Conservation (phyloP, 768 basidiomycete genomes). For the Suillus bovinus region DNA sequence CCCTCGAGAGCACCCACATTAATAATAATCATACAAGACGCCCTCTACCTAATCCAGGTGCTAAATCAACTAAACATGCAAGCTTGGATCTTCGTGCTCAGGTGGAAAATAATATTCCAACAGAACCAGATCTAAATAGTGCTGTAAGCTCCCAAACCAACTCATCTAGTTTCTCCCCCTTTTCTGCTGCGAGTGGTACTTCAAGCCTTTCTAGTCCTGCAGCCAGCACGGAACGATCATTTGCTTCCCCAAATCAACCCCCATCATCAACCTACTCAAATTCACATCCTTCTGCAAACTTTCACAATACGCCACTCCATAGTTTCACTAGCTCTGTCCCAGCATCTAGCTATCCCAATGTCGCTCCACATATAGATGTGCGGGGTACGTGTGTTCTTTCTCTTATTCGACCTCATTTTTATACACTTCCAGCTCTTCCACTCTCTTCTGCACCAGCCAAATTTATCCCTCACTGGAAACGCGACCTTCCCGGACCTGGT, state of each 20-base stretch:
- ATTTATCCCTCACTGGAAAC: slow-evolving; percentile 47
- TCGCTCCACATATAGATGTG: not conserved
- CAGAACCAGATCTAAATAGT: not conserved
- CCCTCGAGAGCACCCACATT: slow-evolving; percentile 15
- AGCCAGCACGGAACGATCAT: not conserved
- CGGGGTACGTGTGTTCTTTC: not conserved
- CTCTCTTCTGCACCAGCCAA: slow-evolving; percentile 24
- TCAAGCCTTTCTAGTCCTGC: not conserved
- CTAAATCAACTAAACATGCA: slow-evolving; percentile 19
- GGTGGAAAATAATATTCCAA: not conserved
- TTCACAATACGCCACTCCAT: not conserved
- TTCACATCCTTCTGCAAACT: not conserved
- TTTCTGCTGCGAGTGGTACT: not conserved
- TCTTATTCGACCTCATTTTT: not conserved
- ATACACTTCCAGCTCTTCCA: not conserved
- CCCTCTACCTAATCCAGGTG: slow-evolving; percentile 14
- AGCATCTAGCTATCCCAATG: not conserved
- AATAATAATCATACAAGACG: slow-evolving; percentile 10
- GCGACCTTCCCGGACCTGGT: slow-evolving; percentile 26
- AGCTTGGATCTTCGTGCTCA: slow-evolving; percentile 24
- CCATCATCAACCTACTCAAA: not conserved
- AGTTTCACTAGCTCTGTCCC: not conserved
- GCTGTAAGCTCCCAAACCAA: not conserved
- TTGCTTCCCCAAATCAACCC: not conserved
- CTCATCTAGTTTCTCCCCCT: not conserved